Evolutionary conservation across 2,329 filamentous ascomycete species (phyloP), one percentile per base, ranked within the genome.

Genomic region (Metarhizium robertsii): DNA sequence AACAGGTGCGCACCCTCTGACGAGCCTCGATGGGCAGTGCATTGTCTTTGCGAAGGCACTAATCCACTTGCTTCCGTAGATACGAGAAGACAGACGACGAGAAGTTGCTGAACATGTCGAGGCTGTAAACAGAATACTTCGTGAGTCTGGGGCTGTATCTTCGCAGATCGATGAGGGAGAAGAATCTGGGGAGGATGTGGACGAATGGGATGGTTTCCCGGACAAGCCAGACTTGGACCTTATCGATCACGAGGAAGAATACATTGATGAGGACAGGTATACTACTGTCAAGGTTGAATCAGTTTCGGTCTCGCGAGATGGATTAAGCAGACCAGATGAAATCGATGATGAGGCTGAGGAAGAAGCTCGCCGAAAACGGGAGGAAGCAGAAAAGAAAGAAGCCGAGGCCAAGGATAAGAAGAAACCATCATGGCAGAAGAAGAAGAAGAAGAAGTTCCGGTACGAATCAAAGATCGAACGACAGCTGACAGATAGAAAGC

Each of bases 241-340:
- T 25, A 73, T 94, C 48, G 85, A 95, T 67, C 85, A 90, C 62
- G 88, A 96, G 68, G 91, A 92, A 62, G 91, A 97, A 70, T 99
- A 96, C 72, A 83, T 96, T 61, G 94, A 99, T 69, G 94, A 97
- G 69, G 92, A 96, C 70, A 88, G 88, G 67, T 96, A 90, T 69
- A 97, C 94, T 0, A 96, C 90, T 1, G 94, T 99, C 30, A 96
- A 90, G 0, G 85, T 99, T 1, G 92, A 96, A 69, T 87, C 88
- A 11, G 90, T 99, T 62, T 87, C 86, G 59, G 81, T 95, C 16
- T 86, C 87, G 13, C 83, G 83, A 61, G 84, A 91, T 55, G 89
- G 89, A 0, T 73, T 95, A 50, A 78, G 82, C 56, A 85, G 81
- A 62, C 69, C 73, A 3, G 68, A 74, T 47, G 66, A 34, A 34